Conservation (phyloP, 139 green algal species). For the Chlamydomonas incerta region DNA sequence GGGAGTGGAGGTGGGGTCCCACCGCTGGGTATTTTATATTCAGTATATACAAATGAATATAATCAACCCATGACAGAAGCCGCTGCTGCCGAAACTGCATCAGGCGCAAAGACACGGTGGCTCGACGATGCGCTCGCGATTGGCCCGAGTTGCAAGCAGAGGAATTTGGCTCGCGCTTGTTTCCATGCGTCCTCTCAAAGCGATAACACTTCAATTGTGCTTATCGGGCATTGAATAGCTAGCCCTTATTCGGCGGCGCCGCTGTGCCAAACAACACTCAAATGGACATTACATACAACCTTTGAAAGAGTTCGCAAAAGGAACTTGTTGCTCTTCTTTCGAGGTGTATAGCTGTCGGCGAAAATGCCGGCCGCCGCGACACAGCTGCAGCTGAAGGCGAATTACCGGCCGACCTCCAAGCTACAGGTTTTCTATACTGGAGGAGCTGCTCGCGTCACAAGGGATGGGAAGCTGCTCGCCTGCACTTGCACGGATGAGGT, state of each 20-base stretch:
- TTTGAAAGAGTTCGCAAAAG: not conserved
- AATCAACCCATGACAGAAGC: too few relatives aligned
- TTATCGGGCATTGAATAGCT: too few relatives aligned
- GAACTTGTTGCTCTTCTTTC: not conserved
- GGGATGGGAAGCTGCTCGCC: conserved; percentile 72
- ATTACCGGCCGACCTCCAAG: conserved; percentile 73
- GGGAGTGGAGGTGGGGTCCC: too few relatives aligned
- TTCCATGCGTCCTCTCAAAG: too few relatives aligned
- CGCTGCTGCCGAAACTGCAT: too few relatives aligned
- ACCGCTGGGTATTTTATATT: too few relatives aligned
- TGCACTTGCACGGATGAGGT: conserved; percentile 90
- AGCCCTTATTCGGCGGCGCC: conserved; percentile 2
- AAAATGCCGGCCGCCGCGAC: conserved; percentile 21
- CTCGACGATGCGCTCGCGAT: too few relatives aligned
- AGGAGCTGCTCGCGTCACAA: conserved; percentile 71
- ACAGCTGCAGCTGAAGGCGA: conserved; percentile 68
- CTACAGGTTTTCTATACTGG: conserved; percentile 94
- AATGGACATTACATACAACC: not conserved
- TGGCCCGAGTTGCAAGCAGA: too few relatives aligned
- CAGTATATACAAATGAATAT: too few relatives aligned
- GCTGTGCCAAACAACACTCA: not conserved
- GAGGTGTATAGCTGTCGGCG: not conserved
- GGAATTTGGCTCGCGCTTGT: too few relatives aligned
- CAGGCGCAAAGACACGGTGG: too few relatives aligned
- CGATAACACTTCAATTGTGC: too few relatives aligned